These are phyloP conservation scores for Castanea mollissima DNA, from an alignment of 306 rosid genomes.

Conservation along the genomic window DNA sequence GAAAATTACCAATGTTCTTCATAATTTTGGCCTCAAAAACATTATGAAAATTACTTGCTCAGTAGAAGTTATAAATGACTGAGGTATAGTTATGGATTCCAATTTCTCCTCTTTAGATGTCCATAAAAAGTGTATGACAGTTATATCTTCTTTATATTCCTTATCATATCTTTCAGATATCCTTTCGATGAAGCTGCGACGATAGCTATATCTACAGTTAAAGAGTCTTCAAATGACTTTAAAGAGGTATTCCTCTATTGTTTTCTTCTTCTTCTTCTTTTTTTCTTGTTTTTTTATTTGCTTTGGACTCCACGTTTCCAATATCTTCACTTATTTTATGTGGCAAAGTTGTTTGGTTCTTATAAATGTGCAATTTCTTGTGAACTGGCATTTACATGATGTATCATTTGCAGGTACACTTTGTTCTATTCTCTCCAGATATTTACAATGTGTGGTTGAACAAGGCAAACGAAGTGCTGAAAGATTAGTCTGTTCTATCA, in stretches of 20 bases:
- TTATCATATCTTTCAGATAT: constrained; percentile 45
- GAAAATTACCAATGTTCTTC: neutral
- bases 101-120: neutral
- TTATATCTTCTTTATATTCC: neutral
- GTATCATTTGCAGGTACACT: constrained; percentile 66
- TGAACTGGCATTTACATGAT: constrained; percentile 8
- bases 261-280: too few relatives aligned
- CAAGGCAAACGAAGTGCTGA: constrained; percentile 55
- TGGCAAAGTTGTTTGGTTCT: neutral
- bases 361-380: neutral
- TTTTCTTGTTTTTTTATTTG: neutral
- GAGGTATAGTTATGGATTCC: neutral
- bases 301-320: neutral
- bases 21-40: neutral
- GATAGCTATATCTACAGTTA: constrained; percentile 62
- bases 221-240: constrained; percentile 57
- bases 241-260: constrained; percentile 53
- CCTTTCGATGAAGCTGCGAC: constrained; percentile 76
- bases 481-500: constrained; percentile 24
- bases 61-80: neutral
- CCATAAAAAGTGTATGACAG: neutral
- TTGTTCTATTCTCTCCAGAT: constrained; percentile 58
- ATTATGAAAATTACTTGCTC: neutral
- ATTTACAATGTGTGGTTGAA: constrained; percentile 58
- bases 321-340: neutral